These are phyloP conservation scores for Prototheca stagnorum DNA, from an alignment of 163 green algal species.

Conservation along the genomic window DNA sequence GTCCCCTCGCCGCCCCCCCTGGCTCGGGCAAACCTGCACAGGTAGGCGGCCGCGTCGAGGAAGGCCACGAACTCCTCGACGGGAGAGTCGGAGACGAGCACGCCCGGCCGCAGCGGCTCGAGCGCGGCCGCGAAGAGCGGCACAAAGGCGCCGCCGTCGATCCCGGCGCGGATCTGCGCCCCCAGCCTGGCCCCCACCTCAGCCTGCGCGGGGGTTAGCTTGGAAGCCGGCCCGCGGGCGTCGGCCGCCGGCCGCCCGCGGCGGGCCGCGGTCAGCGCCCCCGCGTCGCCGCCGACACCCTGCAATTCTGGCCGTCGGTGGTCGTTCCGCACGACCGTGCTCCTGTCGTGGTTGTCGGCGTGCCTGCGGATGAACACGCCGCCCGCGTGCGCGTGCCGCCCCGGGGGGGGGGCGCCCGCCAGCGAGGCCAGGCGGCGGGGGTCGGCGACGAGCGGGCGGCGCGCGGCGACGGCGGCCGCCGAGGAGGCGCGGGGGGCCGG, in stretches of 20 bases:
- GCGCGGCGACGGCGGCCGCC: conserved; percentile 1
- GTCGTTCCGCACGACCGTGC: conserved; percentile 17
- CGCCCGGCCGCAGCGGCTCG: conserved; percentile 30
- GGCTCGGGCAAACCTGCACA: conserved; percentile 50
- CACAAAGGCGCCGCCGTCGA: neutral
- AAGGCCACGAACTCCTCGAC: conserved; percentile 46
- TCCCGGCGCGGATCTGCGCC: neutral
- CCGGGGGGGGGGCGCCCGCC: conserved; percentile 1
- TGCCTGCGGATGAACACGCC: conserved; percentile 17
- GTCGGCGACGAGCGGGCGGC: neutral
- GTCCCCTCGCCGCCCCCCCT: conserved; percentile 41
- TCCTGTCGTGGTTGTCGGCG: conserved; percentile 10
- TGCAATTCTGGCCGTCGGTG: conserved; percentile 13
- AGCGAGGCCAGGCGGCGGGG: neutral
- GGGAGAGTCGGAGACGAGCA: conserved; percentile 38
- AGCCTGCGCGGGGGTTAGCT: conserved; percentile 9
- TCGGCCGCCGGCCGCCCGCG: too few species aligned
- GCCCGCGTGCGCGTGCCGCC: conserved; percentile 7
- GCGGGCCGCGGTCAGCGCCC: too few species aligned
- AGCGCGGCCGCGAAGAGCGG: conserved; percentile 5
- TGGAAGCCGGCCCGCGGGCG: too few species aligned
- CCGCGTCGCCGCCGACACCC: too few species aligned
- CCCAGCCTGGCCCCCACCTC: conserved; percentile 1
- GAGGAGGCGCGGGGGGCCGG: conserved; percentile 1
- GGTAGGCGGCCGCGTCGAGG: conserved; percentile 34